A percentile compares a stretch with the other conserved stretches of the same genome.
These are phyloP conservation scores for Crithidia mellificae DNA, from an alignment of 208 protist genomes.

Conservation along the genomic window DNA sequence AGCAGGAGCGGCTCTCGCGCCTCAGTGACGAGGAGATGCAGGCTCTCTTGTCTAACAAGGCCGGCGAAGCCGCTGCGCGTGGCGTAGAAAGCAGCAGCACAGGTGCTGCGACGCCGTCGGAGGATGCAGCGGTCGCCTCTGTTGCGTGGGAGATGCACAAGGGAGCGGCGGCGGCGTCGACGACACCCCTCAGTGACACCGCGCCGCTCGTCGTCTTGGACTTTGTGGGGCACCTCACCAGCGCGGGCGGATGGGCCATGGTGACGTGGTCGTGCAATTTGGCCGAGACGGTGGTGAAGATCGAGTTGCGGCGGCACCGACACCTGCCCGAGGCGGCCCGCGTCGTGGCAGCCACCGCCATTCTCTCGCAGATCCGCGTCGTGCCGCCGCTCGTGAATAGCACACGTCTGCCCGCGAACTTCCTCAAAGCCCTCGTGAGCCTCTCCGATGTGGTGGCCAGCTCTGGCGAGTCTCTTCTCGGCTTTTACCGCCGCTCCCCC, in stretches of 20 bases:
- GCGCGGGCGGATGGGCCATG: conserved; percentile 64
- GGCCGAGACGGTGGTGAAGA: conserved; percentile 58
- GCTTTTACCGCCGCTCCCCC: conserved; percentile 48
- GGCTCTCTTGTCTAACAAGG: not conserved
- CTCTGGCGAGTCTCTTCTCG: conserved; percentile 48
- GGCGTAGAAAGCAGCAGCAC: not conserved
- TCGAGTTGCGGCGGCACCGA: conserved; percentile 46
- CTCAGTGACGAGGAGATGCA: conserved; percentile 31
- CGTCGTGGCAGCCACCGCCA: conserved; percentile 37
- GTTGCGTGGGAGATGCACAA: too few relatives aligned
- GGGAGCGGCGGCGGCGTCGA: too few relatives aligned
- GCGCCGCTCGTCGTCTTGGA: conserved; percentile 66
- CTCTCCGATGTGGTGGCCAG: conserved; percentile 59
- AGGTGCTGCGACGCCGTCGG: not conserved
- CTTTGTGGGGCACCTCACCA: conserved; percentile 65
- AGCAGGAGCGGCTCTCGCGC: conserved; percentile 48
- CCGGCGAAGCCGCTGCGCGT: not conserved
- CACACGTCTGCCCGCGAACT: conserved; percentile 26
- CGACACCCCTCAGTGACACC: conserved; percentile 25
- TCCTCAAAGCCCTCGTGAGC: conserved; percentile 37
- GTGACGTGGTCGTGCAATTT: conserved; percentile 63
- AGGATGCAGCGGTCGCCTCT: not conserved
- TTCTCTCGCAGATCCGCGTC: conserved; percentile 69
- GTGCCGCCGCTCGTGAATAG: conserved; percentile 32
- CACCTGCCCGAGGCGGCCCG: conserved; percentile 35